Base-by-base conservation (phyloP, 192 early-diverging fungal species). In the Coemansia sp. region DNA sequence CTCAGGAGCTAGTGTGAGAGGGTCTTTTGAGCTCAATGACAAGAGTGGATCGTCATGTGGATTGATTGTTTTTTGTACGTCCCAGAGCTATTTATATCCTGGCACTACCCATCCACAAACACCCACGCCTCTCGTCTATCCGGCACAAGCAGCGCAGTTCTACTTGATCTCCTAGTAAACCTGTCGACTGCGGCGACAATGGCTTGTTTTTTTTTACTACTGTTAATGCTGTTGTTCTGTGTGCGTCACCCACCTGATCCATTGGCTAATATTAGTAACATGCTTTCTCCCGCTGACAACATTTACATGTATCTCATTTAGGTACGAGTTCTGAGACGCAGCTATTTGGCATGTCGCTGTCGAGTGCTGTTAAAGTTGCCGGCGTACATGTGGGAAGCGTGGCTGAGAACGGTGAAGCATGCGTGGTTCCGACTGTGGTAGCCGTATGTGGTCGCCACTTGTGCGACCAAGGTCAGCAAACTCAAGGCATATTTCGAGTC, bases 401-500 rank as follows among this genome's bases (percentile, higher is more conserved):
- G n/a, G 63, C 68, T 9, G 55, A 37, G 23, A 78, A 32, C 51
- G 69, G 67, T 42, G 81, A 84, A 62, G 63, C 76, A 31, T 84
- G 81, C 48, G 45, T 84, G 5, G 81, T 85, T 5, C 84, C 84
- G 8, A 68, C 77, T 2, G 69, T 85, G 0, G 69, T 82, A 10
- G 76, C 80, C 6, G 69, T 77, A 15, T 85, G 84, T 37, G 84
- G 80, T 8, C 76, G 63, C 64, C 74, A 78, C 58, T 74, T 85
- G 66, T 68, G 74, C 63, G 72, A 74, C 23, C 68, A 77, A 27
- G 84, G 80, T 6, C 78, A 78, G 69, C 73, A 86, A 68, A 88
- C 86, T 1, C 80, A 86, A 78, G 92, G 92, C 19, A 90, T 92
- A 21, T 93, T 93, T 76, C 86, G 92, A 12, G 78, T 92, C 17